Base-by-base conservation (phyloP, 1,284 basidiomycete species). In the Marasmius sp. region DNA sequence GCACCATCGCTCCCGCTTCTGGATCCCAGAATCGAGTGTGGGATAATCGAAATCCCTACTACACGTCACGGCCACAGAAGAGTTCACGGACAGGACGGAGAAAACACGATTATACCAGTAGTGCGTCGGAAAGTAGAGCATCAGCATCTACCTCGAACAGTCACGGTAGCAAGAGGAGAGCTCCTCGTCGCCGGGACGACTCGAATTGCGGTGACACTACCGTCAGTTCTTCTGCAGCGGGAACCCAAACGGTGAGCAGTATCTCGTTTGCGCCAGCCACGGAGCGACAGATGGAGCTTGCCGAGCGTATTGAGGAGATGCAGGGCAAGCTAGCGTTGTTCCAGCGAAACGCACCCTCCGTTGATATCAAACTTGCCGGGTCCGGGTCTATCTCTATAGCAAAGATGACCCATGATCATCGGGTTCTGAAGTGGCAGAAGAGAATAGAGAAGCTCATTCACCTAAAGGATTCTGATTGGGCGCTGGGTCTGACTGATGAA, bases 221-320 rank as follows among this genome's bases (percentile, higher is more conserved):
- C 27, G 27, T 27, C 5, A 27, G 27, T 5, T 27, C 27, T 54
- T 54, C 37, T 11, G 51, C 56, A 14, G 52, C 62, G 12, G 59
- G 41, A n/a, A 39, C 49, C 22, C 59, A 54, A 10, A 58, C 50
- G 9, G 51, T 64, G 43, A 64, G 62, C 47, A 61, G 59, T 34
- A 58, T 64, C 22, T 43, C 27, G 11, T 64, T 64, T 50, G 57
- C 59, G 6, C 52, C 49, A 8, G 58, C 54, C 51, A 64, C 62
- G 11, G 62, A 64, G 43, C 59, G 62, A 7, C 62, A 64, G 38
- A 64, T 64, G 62, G 59, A 61, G 27, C 53, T 64, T 50, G 57
- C 61, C 4, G 62, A 64, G 36, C 56, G 59, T 20, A 64, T 64
- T 6, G 51, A 61, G 34, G 59, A 64, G 53, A 34, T 64, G 33